A percentile compares a stretch with the other conserved stretches of the same genome.
Evolutionary conservation across 2,329 filamentous ascomycete species (phyloP).

Genomic region (Incumbomyces delicatus): DNA sequence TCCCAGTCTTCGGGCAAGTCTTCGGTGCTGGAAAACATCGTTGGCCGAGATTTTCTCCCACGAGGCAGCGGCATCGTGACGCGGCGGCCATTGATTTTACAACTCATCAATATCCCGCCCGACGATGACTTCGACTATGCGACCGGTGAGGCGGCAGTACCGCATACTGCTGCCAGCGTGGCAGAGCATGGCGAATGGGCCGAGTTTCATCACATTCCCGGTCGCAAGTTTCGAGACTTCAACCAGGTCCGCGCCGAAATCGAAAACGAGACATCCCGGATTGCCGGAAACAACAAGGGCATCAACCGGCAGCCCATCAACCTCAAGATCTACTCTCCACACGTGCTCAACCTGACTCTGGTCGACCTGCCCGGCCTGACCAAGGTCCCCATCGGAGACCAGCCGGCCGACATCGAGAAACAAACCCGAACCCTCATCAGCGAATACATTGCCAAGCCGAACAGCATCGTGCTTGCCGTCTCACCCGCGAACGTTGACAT

Average conservation of each 20-base stretch:
- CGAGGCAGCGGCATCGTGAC: slow-evolving; percentile 96
- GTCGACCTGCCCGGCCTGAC: slow-evolving; percentile 94
- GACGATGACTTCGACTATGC: slow-evolving; percentile 49
- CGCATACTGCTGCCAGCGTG: slow-evolving; percentile 69
- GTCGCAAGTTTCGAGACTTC: slow-evolving; percentile 83
- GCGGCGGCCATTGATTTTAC: slow-evolving; percentile 82
- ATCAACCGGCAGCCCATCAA: slow-evolving; percentile 98
- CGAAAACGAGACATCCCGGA: slow-evolving; percentile 88
- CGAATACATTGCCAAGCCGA: slow-evolving; percentile 97
- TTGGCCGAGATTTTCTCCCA: slow-evolving; percentile 92
- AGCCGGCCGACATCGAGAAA: slow-evolving; percentile 96
- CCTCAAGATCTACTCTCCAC: slow-evolving; percentile 94
- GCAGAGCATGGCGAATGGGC: slow-evolving; percentile 66
- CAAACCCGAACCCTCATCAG: slow-evolving; percentile 93
- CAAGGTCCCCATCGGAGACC: slow-evolving; percentile 96
- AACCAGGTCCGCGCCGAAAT: slow-evolving; percentile 90
- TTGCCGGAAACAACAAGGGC: slow-evolving; percentile 94
- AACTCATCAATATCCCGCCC: slow-evolving; percentile 90
- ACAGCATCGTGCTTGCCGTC: slow-evolving; percentile 93
- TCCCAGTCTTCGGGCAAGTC: slow-evolving; percentile 98
- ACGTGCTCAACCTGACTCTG: slow-evolving; percentile 90
- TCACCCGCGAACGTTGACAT: slow-evolving; percentile 97
- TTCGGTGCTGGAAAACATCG: slow-evolving; percentile 96
- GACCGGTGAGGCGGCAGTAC: slow-evolving; percentile 54
- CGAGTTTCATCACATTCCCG: slow-evolving; percentile 91